Evolutionary conservation across 805 yeast genomes (phyloP), one percentile per base, ranked within the genome.

Genomic region (Hagleromyces aurorensis): DNA sequence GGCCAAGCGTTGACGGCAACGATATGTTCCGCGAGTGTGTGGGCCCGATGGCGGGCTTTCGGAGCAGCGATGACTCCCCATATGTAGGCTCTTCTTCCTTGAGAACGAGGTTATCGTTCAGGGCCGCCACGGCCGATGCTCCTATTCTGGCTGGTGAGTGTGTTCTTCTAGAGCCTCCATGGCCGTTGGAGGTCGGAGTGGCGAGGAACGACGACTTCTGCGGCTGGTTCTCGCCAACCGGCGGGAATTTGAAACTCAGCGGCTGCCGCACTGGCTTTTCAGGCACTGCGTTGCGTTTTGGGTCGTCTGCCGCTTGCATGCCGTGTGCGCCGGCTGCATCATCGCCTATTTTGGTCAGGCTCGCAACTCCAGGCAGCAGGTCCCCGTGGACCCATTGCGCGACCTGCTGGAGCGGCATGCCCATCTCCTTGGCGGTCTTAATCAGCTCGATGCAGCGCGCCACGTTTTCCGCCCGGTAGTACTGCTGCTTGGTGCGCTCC

Each of bases 401-500:
- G 9, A 86, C 74, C 37, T 77, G 50, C 27, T 67, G 55, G 1
- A 75, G 62, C 0, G 94, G 91, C 2, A 86, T 60, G 11, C 77
- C 76, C 9, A 76, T 69, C 14, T 59, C 60, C 4, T 70, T 46
- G 0, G 93, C 87, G 9, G 64, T 59, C 35, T 72, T 72, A 29
- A 87, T 46, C 12, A 86, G 62, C 30, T 78, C 77, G 18, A 79
- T 56, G 13, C 80, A 69, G 33, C 70, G 67, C 23, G 69, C 67
- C 15, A 78, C 63, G 22, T 68, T 59, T 48, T 86, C 94, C 13
- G 78, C 59, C 31, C 67, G 69, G 50, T 80, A 78, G 43, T 65
- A 77, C 41, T 80, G 91, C 52, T 86, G 95, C 41, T 78, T 79
- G 2, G 96, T 79, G 24, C 69, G 65, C 51, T 87, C 96, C 48